A percentile compares a stretch with the other conserved stretches of the same genome.
phyloP scores from a whole-genome alignment of 768 basidiomycete species.

The Paxillus ammoniavirescens region DNA sequence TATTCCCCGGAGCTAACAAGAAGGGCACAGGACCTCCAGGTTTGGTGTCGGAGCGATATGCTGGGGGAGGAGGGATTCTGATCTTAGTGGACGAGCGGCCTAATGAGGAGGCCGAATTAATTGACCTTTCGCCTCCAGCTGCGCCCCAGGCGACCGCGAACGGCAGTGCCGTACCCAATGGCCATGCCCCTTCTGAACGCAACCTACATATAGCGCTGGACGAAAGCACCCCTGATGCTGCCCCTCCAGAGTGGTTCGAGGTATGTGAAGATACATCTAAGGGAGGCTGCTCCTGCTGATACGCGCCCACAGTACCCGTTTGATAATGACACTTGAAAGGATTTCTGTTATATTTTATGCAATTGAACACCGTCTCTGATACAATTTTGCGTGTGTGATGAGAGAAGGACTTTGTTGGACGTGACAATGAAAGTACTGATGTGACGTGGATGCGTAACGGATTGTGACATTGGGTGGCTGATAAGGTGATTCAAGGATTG shows the following conservation, averaged over 20 bases:
- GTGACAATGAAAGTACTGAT: not conserved
- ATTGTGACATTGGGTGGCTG: conserved; percentile 22
- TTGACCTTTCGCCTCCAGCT: conserved; percentile 56
- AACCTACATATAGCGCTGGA: conserved; percentile 65
- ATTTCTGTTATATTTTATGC: conserved; percentile 6
- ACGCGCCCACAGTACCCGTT: conserved; percentile 64
- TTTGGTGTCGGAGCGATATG: conserved; percentile 56
- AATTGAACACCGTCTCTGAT: conserved; percentile 1
- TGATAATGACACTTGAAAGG: conserved; percentile 54
- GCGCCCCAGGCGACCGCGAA: conserved; percentile 27
- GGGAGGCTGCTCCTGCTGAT: conserved; percentile 18
- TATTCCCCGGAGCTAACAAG: conserved; percentile 23
- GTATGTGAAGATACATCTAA: conserved; percentile 41
- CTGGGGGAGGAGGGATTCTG: conserved; percentile 85
- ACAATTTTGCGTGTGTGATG: not conserved
- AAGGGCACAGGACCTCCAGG: conserved; percentile 31
- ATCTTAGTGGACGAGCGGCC: conserved; percentile 75
- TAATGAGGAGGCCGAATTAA: conserved; percentile 70
- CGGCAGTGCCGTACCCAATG: conserved; percentile 30
- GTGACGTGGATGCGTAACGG: conserved; percentile 20
- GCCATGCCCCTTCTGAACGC: conserved; percentile 18
- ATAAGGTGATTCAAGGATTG: conserved; percentile 23
- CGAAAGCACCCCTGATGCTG: conserved; percentile 69
- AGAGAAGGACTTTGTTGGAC: not conserved
- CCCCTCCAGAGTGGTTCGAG: conserved; percentile 81